phyloP scores from a whole-genome alignment of 2,329 filamentous ascomycete genomes.

The Colletotrichum neosansevieriae region DNA sequence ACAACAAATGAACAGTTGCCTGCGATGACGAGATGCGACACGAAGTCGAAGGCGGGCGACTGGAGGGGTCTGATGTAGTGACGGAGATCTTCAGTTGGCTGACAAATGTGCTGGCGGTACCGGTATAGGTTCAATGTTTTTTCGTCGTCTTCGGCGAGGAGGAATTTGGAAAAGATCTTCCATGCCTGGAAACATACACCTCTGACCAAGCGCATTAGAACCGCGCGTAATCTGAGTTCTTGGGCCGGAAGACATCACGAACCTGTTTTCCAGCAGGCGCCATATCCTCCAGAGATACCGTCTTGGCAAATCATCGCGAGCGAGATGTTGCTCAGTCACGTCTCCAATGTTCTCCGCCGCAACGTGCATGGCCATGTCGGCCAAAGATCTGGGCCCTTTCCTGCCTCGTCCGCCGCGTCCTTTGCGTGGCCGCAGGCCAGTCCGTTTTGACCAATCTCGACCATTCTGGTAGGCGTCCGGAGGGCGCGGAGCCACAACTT shows the following conservation, averaged over 20 bases:
- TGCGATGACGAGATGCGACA: slow-evolving; percentile 56
- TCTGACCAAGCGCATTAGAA: slow-evolving; percentile 41
- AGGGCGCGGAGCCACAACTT: slow-evolving; percentile 51
- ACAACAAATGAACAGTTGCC: slow-evolving; percentile 51
- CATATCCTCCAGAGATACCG: slow-evolving; percentile 53
- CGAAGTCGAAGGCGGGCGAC: slow-evolving; percentile 53
- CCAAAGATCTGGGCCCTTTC: slow-evolving; percentile 52
- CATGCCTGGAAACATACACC: slow-evolving; percentile 55
- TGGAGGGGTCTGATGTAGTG: slow-evolving; percentile 54
- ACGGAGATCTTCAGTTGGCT: slow-evolving; percentile 49
- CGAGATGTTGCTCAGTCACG: slow-evolving; percentile 49
- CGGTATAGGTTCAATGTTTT: slow-evolving; percentile 53
- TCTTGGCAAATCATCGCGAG: slow-evolving; percentile 48
- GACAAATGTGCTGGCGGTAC: slow-evolving; percentile 55
- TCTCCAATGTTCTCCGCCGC: slow-evolving; percentile 53
- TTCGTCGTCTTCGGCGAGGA: slow-evolving; percentile 50
- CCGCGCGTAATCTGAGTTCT: background rate
- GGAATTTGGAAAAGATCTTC: slow-evolving; percentile 53
- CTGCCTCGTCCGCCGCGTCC: slow-evolving; percentile 42
- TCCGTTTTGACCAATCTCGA: slow-evolving; percentile 52
- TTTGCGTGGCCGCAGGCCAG: slow-evolving; percentile 44
- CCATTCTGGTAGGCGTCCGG: slow-evolving; percentile 42
- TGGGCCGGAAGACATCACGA: slow-evolving; percentile 36
- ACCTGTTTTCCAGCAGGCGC: slow-evolving; percentile 56
- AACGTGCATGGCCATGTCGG: slow-evolving; percentile 54